phyloP scores from a whole-genome alignment of 1,284 basidiomycete species.

The Trametes pubescens region DNA sequence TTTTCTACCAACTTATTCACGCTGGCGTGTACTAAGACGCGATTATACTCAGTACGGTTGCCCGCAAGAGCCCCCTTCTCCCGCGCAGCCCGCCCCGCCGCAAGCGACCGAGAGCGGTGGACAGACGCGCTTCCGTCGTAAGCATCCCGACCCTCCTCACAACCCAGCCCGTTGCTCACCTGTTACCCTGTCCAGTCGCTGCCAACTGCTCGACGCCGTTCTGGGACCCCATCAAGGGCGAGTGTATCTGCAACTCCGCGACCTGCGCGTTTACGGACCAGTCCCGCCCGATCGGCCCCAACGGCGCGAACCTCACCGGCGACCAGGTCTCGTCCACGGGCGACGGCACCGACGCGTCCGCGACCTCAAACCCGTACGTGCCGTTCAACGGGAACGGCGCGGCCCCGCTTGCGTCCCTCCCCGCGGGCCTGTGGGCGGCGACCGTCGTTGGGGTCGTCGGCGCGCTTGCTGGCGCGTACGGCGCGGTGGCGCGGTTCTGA shows the following conservation, averaged over 20 bases:
- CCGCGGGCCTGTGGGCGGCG: conserved; percentile 29
- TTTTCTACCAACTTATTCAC: neutral
- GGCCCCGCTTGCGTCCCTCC: conserved; percentile 7
- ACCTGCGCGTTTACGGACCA: conserved; percentile 70
- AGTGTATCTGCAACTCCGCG: conserved; percentile 66
- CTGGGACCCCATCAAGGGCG: conserved; percentile 77
- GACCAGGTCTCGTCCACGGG: conserved; percentile 54
- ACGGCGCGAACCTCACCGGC: conserved; percentile 74
- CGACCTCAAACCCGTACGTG: conserved; percentile 48
- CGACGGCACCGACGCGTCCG: conserved; percentile 32
- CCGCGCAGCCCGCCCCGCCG: conserved; percentile 69
- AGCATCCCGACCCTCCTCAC: conserved; percentile 36
- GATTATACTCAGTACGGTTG: conserved; percentile 63
- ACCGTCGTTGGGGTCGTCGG: conserved; percentile 32
- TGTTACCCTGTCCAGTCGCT: conserved; percentile 54
- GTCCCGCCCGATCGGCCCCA: conserved; percentile 76
- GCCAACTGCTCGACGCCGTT: conserved; percentile 80
- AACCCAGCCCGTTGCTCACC: neutral
- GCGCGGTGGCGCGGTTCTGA: conserved; percentile 32
- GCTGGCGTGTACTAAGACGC: conserved; percentile 42
- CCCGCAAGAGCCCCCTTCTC: conserved; percentile 61
- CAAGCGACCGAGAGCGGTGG: conserved; percentile 56
- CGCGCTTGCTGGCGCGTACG: conserved; percentile 33
- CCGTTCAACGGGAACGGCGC: conserved; percentile 56
- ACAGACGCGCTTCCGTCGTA: conserved; percentile 60